Base-by-base conservation (phyloP, 2,329 filamentous ascomycete species). In the Aspergillus thermomutatus region DNA sequence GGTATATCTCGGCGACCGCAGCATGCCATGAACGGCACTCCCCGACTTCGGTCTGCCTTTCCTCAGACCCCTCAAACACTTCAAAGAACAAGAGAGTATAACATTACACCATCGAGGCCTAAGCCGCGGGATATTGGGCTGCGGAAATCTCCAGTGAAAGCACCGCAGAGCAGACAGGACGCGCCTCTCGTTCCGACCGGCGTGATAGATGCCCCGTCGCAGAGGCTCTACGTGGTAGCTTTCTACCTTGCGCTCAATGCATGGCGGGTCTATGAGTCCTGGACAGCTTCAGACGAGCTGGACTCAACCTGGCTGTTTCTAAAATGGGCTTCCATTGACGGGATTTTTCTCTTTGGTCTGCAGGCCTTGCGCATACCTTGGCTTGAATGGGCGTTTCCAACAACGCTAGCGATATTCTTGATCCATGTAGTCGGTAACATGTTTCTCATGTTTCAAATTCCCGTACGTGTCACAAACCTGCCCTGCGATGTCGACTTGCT, bases 241-340 rank as follows among this genome's bases (percentile, higher is more conserved):
- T 76, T 96, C 62, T 97, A 96, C 72, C 73, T 87, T 45, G 80
- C 83, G 31, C 77, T 99, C 25, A 83, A 90, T 75, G 87, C 86
- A 59, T 97, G 91, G 88, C 88, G 91, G 67, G 76, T 94, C 34
- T 96, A 92, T 74, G 92, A 99, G 77, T 96, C 90, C 80, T 85
- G 87, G 62, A 85, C 84, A 56, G 82, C 92, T 41, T 87, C 92
- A 56, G 89, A 93, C 62, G 90, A 95, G 62, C 85, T 90, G 57
- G 88, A 91, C 67, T 96, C 92, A n/a, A 87, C 94, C 60, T 89
- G 87, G 83, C 82, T 93, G 50, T 97, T 97, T 70, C 78, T 96
- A 69, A 99, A 97, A 83, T 99, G 94, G 94, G 84, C 90, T 60
- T 81, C 87, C 56, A 84, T 99, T 61, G 94, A 99, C 76, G 89